A percentile compares a stretch with the other conserved stretches of the same genome.
Evolutionary conservation across 768 basidiomycete genomes (phyloP).

Genomic region (Collybia sp.): DNA sequence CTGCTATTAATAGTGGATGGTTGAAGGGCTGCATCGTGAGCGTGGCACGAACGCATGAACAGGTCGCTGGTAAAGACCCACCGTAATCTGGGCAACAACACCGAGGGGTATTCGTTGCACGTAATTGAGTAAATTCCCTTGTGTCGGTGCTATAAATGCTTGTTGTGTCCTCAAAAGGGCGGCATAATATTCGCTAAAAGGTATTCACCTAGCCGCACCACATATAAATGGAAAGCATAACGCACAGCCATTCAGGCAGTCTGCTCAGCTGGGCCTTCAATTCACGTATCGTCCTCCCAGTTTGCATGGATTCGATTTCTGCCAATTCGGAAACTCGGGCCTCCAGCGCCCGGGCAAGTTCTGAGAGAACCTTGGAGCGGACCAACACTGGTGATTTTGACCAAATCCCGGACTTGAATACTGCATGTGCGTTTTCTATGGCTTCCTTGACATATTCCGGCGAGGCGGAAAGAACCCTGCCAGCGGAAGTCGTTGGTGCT

Average conservation of each 20-base stretch:
- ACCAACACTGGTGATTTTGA: constrained; percentile 51
- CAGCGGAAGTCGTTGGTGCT: not conserved
- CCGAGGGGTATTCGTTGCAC: constrained; percentile 78
- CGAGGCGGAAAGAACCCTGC: constrained; percentile 53
- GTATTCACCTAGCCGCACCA: not conserved
- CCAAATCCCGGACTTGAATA: constrained; percentile 69
- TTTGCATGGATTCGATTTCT: constrained; percentile 66
- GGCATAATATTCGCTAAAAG: constrained; percentile 66
- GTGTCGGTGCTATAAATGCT: constrained; percentile 69
- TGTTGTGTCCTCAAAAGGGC: constrained; percentile 70
- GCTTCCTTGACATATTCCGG: constrained; percentile 44
- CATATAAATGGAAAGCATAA: constrained; percentile 2
- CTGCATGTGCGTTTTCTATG: constrained; percentile 50
- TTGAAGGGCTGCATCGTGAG: constrained; percentile 65
- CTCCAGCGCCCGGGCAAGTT: constrained; percentile 60
- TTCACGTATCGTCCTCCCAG: constrained; percentile 77
- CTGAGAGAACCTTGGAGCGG: constrained; percentile 62
- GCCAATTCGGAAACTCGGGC: constrained; percentile 55
- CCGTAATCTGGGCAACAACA: constrained; percentile 87
- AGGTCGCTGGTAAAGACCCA: constrained; percentile 22
- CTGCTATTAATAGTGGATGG: constrained; percentile 81
- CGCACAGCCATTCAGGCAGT: constrained; percentile 85
- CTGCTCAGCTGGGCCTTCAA: constrained; percentile 77
- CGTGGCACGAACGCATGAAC: not conserved
- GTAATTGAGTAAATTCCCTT: constrained; percentile 76